These are phyloP conservation scores for Pseudopyricularia cyperi DNA, from an alignment of 2,329 filamentous ascomycete genomes.

Conservation along the genomic window DNA sequence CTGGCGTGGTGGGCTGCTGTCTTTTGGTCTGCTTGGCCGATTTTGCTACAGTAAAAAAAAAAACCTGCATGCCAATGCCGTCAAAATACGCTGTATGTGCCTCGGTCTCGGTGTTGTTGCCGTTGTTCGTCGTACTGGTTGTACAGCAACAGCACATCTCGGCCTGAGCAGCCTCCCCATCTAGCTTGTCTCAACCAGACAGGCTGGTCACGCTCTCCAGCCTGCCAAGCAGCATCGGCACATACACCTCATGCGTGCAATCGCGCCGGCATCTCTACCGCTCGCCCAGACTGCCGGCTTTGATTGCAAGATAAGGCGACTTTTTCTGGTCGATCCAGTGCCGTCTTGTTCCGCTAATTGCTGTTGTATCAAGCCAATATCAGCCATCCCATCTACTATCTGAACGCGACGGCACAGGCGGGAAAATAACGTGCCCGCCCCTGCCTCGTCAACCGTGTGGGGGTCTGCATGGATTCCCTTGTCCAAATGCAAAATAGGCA, in stretches of 20 bases:
- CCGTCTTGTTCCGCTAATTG: background rate
- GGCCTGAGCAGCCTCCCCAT: too few relatives aligned
- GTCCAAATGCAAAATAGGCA: conserved; percentile 8
- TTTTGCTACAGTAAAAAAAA: too few relatives aligned
- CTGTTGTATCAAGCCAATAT: background rate
- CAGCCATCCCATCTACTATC: background rate
- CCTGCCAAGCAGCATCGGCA: too few relatives aligned
- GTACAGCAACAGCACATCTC: too few relatives aligned
- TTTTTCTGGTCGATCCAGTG: background rate
- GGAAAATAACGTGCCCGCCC: background rate
- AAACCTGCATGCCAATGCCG: background rate
- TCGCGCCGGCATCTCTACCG: too few relatives aligned
- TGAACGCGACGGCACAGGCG: background rate
- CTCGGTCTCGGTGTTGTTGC: too few relatives aligned
- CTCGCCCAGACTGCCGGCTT: too few relatives aligned
- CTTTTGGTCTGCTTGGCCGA: background rate
- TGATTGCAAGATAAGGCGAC: background rate
- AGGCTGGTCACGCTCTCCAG: too few relatives aligned
- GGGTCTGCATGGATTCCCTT: background rate
- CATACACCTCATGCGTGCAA: too few relatives aligned
- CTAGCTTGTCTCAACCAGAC: too few relatives aligned
- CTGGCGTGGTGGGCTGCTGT: background rate
- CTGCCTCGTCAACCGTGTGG: background rate
- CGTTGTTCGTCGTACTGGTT: too few relatives aligned
- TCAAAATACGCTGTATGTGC: too few relatives aligned